These are phyloP conservation scores for Corchorus capsularis DNA, from an alignment of 345 rosid species.

Conservation along the genomic window DNA sequence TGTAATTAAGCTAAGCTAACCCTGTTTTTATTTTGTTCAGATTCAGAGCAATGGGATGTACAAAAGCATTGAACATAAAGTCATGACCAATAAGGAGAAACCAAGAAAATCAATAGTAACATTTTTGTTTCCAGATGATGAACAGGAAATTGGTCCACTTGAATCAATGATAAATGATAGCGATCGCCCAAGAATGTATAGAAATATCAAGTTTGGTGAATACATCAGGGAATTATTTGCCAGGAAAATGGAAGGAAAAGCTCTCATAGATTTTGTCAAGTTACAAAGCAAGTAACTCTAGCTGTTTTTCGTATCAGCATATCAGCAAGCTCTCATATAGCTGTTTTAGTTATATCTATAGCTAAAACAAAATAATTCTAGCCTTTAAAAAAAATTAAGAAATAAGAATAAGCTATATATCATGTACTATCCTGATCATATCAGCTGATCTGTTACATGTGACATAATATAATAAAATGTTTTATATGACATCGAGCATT, in stretches of 20 bases:
- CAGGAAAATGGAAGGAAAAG: background rate
- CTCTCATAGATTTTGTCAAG: background rate
- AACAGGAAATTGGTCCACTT: background rate
- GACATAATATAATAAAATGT: too few species aligned
- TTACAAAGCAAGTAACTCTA: background rate
- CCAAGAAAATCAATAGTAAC: background rate
- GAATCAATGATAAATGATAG: background rate
- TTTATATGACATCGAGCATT: too few species aligned
- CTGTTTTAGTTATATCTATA: too few species aligned
- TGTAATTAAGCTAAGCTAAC: background rate
- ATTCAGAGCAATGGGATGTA: constrained; percentile 3
- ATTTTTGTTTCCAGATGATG: background rate
- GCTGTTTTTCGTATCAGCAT: background rate
- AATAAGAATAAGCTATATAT: too few species aligned
- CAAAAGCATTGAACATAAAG: constrained; percentile 6
- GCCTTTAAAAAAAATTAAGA: too few species aligned
- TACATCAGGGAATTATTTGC: background rate
- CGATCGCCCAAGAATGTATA: background rate
- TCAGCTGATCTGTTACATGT: too few species aligned
- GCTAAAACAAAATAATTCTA: too few species aligned
- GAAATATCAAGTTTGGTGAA: background rate
- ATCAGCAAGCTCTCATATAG: background rate
- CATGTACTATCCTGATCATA: too few species aligned
- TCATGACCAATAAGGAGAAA: background rate
- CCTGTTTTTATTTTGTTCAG: background rate